Evolutionary conservation across 1,139 yeast species (phyloP).

Genomic region (Protomyces gravidus): DNA sequence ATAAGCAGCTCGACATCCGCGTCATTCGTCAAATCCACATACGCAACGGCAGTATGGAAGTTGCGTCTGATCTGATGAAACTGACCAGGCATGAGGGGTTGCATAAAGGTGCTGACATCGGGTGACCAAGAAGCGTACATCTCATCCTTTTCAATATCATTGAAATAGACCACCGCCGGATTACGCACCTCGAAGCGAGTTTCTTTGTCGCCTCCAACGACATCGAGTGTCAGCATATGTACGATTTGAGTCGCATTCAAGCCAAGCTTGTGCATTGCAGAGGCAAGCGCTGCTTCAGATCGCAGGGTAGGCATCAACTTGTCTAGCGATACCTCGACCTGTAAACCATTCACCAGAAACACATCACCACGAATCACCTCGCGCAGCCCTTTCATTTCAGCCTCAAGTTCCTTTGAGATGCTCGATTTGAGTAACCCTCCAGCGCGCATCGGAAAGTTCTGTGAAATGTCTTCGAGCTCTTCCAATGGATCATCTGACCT

Average conservation of each 20-base stretch:
- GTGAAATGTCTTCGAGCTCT: slow-evolving; percentile 39
- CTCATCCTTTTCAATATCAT: slow-evolving; percentile 65
- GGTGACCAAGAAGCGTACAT: slow-evolving; percentile 50
- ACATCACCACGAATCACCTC: slow-evolving; percentile 38
- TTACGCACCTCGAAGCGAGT: slow-evolving; percentile 47
- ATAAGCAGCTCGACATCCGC: slow-evolving; percentile 47
- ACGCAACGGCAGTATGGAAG: slow-evolving; percentile 69
- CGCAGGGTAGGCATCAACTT: slow-evolving; percentile 39
- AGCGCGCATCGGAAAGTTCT: slow-evolving; percentile 41
- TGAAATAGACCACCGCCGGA: slow-evolving; percentile 54
- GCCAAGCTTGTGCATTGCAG: slow-evolving; percentile 34
- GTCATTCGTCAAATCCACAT: slow-evolving; percentile 56
- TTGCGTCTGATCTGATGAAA: slow-evolving; percentile 70
- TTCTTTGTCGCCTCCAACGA: slow-evolving; percentile 34
- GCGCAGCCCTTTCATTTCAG: slow-evolving; percentile 36
- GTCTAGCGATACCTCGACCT: slow-evolving; percentile 31
- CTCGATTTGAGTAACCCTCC: slow-evolving; percentile 34
- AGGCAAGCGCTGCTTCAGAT: slow-evolving; percentile 38
- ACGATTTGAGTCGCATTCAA: slow-evolving; percentile 33
- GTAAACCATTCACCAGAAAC: slow-evolving; percentile 43
- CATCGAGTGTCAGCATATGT: slow-evolving; percentile 33
- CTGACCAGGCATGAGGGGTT: slow-evolving; percentile 48
- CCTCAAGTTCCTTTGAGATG: slow-evolving; percentile 32
- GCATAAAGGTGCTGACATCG: slow-evolving; percentile 16
- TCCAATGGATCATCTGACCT: slow-evolving; percentile 38